Evolutionary conservation across 1,284 basidiomycete species (phyloP).

Genomic region (Lignosus rhinocerotis): DNA sequence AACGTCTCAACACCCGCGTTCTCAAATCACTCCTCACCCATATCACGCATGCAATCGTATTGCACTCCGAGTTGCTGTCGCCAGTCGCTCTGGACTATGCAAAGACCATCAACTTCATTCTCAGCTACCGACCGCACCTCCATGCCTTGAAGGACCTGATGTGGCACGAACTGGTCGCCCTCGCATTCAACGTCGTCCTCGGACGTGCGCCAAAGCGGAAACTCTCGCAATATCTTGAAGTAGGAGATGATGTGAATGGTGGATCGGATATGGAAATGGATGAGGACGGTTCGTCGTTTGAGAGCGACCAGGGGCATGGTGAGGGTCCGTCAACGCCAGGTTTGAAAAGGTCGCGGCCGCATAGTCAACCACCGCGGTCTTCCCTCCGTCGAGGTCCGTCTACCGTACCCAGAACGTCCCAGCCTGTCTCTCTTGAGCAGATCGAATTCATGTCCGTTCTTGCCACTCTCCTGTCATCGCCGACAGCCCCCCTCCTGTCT

Average conservation of each 20-base stretch:
- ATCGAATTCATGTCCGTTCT: conserved; percentile 72
- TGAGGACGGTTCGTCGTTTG: conserved; percentile 30
- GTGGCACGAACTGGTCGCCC: conserved; percentile 71
- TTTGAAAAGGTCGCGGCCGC: conserved; percentile 4
- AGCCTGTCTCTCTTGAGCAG: conserved; percentile 58
- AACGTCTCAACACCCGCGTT: conserved; percentile 54
- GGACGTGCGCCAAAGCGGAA: conserved; percentile 53
- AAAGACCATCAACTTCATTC: conserved; percentile 69
- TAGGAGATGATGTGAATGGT: conserved; percentile 14
- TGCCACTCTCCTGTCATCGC: conserved; percentile 62
- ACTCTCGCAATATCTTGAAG: conserved; percentile 35
- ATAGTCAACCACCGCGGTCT: conserved; percentile 1
- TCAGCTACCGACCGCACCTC: conserved; percentile 74
- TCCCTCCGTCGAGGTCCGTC: conserved; percentile 4
- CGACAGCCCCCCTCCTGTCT: conserved; percentile 55
- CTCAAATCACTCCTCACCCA: conserved; percentile 64
- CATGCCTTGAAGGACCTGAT: conserved; percentile 65
- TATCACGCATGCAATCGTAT: conserved; percentile 62
- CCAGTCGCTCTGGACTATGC: conserved; percentile 80
- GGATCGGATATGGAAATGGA: conserved; percentile 12
- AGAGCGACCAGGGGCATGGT: conserved; percentile 8
- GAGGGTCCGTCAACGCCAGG: conserved; percentile 4
- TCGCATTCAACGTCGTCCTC: conserved; percentile 79
- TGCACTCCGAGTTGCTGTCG: conserved; percentile 56
- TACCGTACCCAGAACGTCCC: conserved; percentile 8